A percentile compares a stretch with the other conserved stretches of the same genome.
Evolutionary conservation across 2,329 filamentous ascomycete species (phyloP).

Genomic region (Venturia carpophila): DNA sequence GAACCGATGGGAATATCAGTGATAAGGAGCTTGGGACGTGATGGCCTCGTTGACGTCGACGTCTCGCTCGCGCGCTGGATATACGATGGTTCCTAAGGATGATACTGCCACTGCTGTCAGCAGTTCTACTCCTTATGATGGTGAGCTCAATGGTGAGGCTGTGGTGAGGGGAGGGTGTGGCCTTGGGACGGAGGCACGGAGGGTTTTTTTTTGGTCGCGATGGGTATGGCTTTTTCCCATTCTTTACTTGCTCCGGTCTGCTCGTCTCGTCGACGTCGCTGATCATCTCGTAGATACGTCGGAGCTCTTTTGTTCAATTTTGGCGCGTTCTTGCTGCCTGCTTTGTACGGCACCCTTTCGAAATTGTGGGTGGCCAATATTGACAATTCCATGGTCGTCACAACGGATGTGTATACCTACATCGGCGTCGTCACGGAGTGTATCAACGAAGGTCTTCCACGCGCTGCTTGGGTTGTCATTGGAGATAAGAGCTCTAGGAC

Average conservation of each 20-base stretch:
- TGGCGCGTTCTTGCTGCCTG: slow-evolving; percentile 55
- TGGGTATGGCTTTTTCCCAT: background rate
- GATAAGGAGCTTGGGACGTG: background rate
- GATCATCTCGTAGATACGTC: background rate
- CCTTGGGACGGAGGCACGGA: background rate
- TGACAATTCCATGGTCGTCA: slow-evolving; percentile 53
- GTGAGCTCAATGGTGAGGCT: no score
- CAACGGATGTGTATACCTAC: slow-evolving; percentile 61
- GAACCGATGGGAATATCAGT: background rate
- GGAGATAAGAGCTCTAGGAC: slow-evolving; percentile 53
- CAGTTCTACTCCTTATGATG: background rate
- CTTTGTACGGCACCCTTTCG: slow-evolving; percentile 57
- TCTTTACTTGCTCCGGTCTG: background rate
- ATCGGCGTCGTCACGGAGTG: slow-evolving; percentile 60
- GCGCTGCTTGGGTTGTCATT: slow-evolving; percentile 61
- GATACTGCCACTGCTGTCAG: background rate
- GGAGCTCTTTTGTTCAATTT: slow-evolving; percentile 57
- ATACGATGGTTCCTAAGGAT: slow-evolving; percentile 11
- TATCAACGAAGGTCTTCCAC: slow-evolving; percentile 63
- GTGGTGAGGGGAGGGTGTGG: background rate
- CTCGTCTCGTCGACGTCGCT: background rate
- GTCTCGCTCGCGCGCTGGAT: background rate
- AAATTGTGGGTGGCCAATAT: slow-evolving; percentile 67
- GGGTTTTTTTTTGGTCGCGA: background rate
- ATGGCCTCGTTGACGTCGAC: background rate